These are phyloP conservation scores for Cladophialophora immunda DNA, from an alignment of 2,329 filamentous ascomycete genomes.

Conservation along the genomic window DNA sequence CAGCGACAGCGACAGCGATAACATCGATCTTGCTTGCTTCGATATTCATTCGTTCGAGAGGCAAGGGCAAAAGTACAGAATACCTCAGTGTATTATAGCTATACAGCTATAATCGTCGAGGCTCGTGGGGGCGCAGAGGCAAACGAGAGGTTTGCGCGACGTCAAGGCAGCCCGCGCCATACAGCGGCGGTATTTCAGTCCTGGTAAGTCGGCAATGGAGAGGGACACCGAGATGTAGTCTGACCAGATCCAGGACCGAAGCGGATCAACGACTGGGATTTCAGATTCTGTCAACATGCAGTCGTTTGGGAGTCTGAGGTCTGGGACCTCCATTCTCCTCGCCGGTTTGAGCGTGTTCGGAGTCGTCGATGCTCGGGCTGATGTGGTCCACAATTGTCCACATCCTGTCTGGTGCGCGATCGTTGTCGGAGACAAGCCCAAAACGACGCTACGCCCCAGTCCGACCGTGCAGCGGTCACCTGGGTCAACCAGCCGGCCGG, in stretches of 20 bases:
- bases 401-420: conserved; percentile 25
- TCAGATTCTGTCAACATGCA: conserved; percentile 3
- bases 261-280: neutral
- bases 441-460: conserved; percentile 12
- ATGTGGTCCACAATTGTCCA: conserved; percentile 20
- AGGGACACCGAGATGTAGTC: neutral
- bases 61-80: neutral
- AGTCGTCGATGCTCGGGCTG: neutral
- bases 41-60: neutral
- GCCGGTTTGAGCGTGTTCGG: neutral
- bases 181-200: neutral
- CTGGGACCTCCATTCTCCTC: neutral
- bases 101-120: neutral
- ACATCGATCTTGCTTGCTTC: neutral
- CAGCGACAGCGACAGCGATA: neutral
- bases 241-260: neutral
- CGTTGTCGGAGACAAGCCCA: conserved; percentile 11
- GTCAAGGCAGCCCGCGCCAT: neutral
- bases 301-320: neutral
- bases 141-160: neutral
- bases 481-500: conserved; percentile 1
- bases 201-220: neutral
- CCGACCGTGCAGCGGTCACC: neutral
- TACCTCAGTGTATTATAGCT: neutral
- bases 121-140: neutral